A percentile compares a stretch with the other conserved stretches of the same genome.
These are phyloP conservation scores for Brassica cretica DNA, from an alignment of 345 rosid genomes.

Conservation along the genomic window DNA sequence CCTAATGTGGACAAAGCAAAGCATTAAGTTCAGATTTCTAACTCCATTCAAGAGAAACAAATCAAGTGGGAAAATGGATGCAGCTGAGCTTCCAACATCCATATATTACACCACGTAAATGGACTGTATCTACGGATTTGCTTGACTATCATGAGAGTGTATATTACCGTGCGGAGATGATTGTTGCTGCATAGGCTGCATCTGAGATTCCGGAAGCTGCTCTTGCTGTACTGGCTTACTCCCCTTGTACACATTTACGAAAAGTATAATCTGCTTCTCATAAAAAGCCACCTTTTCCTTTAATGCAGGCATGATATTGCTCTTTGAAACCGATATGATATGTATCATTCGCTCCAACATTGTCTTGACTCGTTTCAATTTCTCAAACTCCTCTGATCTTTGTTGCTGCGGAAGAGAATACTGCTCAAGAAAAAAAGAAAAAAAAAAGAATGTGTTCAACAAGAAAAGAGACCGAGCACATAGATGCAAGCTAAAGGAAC, in stretches of 20 bases:
- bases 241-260: conserved; percentile 55
- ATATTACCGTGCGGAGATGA: conserved; percentile 24
- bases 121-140: background rate
- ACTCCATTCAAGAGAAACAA: background rate
- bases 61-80: background rate
- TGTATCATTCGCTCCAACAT: conserved; percentile 68
- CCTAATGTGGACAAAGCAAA: background rate
- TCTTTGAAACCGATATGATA: conserved; percentile 59
- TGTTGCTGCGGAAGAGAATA: conserved; percentile 67
- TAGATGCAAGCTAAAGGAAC: conserved; percentile 23
- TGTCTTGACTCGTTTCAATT: conserved; percentile 55
- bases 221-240: conserved; percentile 67
- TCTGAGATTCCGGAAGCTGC: conserved; percentile 58
- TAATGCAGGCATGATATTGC: conserved; percentile 41
- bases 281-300: conserved; percentile 70
- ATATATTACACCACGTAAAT: background rate
- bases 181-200: conserved; percentile 63
- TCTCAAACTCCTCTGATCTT: conserved; percentile 68
- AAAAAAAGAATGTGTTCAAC: conserved; percentile 1
- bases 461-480: conserved; percentile 15
- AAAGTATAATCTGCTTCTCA: conserved; percentile 72
- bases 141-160: background rate
- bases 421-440: conserved; percentile 44
- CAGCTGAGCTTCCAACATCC: background rate
- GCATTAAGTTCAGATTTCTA: background rate